Evolutionary conservation across 345 rosid genomes (phyloP).

Genomic region (Linum usitatissimum): DNA sequence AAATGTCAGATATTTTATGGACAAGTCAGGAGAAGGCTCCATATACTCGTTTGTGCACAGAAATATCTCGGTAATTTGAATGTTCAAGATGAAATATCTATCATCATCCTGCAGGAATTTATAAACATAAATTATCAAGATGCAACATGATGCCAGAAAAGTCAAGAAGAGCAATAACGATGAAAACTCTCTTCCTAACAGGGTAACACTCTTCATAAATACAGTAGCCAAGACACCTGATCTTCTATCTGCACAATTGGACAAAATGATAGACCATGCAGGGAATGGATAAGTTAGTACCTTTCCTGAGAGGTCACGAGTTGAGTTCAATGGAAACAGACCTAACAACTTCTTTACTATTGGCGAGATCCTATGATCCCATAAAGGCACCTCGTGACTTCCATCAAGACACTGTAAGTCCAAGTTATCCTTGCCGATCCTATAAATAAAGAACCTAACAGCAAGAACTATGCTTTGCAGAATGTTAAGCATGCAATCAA

Average conservation of each 20-base stretch:
- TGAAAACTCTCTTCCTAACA: no score
- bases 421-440: constrained; percentile 18
- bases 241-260: neutral
- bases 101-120: constrained; percentile 50
- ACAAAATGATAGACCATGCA: neutral
- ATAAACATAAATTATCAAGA: constrained; percentile 7
- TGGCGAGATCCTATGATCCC: constrained; percentile 38
- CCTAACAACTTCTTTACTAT: constrained; percentile 47
- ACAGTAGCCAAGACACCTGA: neutral
- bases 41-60: constrained; percentile 51
- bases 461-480: constrained; percentile 55
- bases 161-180: neutral
- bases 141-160: neutral
- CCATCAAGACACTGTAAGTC: constrained; percentile 21
- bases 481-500: constrained; percentile 45
- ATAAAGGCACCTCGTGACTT: constrained; percentile 21
- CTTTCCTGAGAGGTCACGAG: constrained; percentile 24
- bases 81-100: constrained; percentile 53
- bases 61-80: constrained; percentile 49
- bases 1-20: constrained; percentile 49
- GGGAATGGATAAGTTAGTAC: constrained; percentile 24
- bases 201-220: neutral
- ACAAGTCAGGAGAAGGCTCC: constrained; percentile 33
- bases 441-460: constrained; percentile 31
- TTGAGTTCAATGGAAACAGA: constrained; percentile 32